These are phyloP conservation scores for Rhizopogon rudus DNA, from an alignment of 768 basidiomycete species.

Conservation along the genomic window DNA sequence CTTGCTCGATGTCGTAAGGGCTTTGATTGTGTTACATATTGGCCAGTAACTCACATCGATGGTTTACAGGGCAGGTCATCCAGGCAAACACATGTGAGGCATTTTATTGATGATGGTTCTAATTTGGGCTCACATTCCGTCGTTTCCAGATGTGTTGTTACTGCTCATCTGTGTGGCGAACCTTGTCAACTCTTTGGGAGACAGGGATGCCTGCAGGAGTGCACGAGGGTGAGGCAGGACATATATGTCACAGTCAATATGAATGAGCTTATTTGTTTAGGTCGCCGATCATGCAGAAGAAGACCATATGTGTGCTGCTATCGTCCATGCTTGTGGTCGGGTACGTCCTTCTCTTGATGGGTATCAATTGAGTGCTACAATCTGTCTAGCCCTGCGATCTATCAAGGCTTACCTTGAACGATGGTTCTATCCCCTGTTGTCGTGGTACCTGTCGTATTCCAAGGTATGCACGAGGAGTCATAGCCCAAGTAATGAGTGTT, in stretches of 20 bases:
- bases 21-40: background rate
- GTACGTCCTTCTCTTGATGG: conserved; percentile 20
- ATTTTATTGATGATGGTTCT: background rate
- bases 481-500: background rate
- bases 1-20: conserved; percentile 45
- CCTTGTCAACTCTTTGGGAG: conserved; percentile 41
- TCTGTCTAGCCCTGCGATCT: conserved; percentile 38
- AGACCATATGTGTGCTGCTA: conserved; percentile 50
- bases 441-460: conserved; percentile 36
- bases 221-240: conserved; percentile 39
- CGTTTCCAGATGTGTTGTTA: conserved; percentile 42
- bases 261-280: conserved; percentile 22
- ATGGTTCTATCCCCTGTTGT: conserved; percentile 35
- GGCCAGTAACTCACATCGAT: background rate
- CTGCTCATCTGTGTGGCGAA: conserved; percentile 50
- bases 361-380: background rate
- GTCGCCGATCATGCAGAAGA: conserved; percentile 41
- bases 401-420: conserved; percentile 18
- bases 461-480: conserved; percentile 24
- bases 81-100: conserved; percentile 49
- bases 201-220: conserved; percentile 46
- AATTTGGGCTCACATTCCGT: background rate
- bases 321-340: conserved; percentile 51
- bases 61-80: conserved; percentile 46
- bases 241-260: background rate